Percentiles rank a stretch among this genome's conserved stretches.
Conservation (phyloP, 1,139 yeast genomes). For the Nakaseomyces delphensis region DNA sequence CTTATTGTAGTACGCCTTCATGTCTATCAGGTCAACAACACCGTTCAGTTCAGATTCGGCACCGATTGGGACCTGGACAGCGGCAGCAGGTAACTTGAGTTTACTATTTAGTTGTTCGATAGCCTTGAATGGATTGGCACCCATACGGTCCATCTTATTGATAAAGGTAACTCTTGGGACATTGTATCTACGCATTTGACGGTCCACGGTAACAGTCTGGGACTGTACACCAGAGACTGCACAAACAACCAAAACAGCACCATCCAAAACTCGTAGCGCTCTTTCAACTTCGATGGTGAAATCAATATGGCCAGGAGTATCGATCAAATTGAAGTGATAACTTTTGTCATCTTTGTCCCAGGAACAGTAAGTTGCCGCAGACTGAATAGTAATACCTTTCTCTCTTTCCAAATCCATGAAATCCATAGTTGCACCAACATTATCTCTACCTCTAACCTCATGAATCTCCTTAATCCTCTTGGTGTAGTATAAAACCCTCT, state of each 20-base stretch:
- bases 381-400: constrained; percentile 95
- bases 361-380: constrained; percentile 97
- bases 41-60: constrained; percentile 78
- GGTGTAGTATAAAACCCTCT: constrained; percentile 90
- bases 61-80: constrained; percentile 96
- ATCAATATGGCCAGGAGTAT: constrained; percentile 97
- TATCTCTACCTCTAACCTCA: constrained; percentile 95
- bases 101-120: constrained; percentile 83
- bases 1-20: constrained; percentile 80
- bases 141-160: constrained; percentile 99
- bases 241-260: constrained; percentile 96
- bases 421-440: constrained; percentile 98
- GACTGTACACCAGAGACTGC: constrained; percentile 98
- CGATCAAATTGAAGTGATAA: constrained; percentile 88
- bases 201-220: constrained; percentile 95
- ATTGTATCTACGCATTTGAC: constrained; percentile 97
- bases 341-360: constrained; percentile 70
- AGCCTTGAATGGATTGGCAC: constrained; percentile 93
- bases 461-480: constrained; percentile 97
- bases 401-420: constrained; percentile 96
- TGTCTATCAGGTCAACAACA: constrained; percentile 81
- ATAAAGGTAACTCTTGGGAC: constrained; percentile 94
- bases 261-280: constrained; percentile 92
- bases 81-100: constrained; percentile 91
- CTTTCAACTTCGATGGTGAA: constrained; percentile 98